Evolutionary conservation across 2,329 filamentous ascomycete species (phyloP), one percentile per base, ranked within the genome.

Genomic region (Pleomassaria siparia): DNA sequence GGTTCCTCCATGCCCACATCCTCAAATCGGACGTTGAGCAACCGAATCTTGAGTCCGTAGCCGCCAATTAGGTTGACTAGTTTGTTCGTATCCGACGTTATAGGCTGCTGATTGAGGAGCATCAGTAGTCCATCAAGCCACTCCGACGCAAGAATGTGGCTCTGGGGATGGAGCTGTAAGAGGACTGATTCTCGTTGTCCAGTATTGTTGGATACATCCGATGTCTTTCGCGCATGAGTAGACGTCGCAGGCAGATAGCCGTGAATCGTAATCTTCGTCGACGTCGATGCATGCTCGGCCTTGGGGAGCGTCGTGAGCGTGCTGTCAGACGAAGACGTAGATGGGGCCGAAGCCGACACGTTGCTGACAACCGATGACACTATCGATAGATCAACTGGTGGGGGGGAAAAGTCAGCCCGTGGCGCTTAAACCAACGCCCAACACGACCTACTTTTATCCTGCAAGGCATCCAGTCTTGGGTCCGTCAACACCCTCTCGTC

Each of bases 81-180:
- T 71, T 94, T 95, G 67, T 87, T 92, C 28, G 94, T 97, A 73
- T 97, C 92, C 2, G 91, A 84, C n/a, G 94, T 99, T 66, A 99
- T 96, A 16, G 94, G 94, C 49, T 91, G 84, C 72, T 99, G 94
- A 65, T 95, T 91, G 20, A 99, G 80, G 45, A 99, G 78, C 91
- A 99, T 95, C 47, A 97, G 79, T 55, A 99, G 75, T 1, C 94
- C 94, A 68, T 99, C 94, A 4, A 99, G 80, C 94, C 94, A 99
- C 72, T 99, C 94, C 0, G 91, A 95, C 9, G 94, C 94, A 40
- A 94, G 76, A 55, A 84, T 89, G 66, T 94, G 87, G 49, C 84
- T 88, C 49, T 84, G 76, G 5, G 92, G 91, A 69, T 90, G 85
- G 43, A 99, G 79, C n/a, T 86, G 89, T 44, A 99, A 77, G 18